These are phyloP conservation scores for Diaporthe ampelina DNA, from an alignment of 2,329 filamentous ascomycete species.

Conservation along the genomic window DNA sequence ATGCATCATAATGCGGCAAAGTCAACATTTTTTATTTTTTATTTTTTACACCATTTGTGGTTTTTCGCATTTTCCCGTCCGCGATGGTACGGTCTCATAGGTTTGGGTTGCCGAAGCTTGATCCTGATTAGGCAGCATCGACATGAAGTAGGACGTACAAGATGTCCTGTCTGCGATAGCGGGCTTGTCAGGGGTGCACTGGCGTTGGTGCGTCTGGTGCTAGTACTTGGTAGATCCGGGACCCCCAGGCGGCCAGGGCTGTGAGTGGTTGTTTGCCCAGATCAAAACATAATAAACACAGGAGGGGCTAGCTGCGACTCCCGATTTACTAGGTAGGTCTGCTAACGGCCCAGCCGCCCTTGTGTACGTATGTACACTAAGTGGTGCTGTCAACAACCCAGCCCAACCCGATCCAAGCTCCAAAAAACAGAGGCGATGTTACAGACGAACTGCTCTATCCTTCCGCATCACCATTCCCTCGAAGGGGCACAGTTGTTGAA, in stretches of 20 bases:
- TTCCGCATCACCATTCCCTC: conserved; percentile 9
- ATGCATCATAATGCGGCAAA: neutral
- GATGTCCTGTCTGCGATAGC: neutral
- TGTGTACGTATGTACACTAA: neutral
- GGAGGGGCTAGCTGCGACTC: conserved; percentile 6
- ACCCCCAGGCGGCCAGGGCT: neutral
- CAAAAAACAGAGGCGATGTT: conserved; percentile 20
- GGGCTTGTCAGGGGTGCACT: conserved; percentile 29
- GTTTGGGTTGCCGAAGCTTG: neutral
- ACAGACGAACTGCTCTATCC: conserved; percentile 14
- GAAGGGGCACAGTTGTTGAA: neutral
- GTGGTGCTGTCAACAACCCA: conserved; percentile 15
- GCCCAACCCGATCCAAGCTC: conserved; percentile 5
- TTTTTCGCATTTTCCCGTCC: neutral
- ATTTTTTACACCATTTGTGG: no score
- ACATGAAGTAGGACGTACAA: neutral
- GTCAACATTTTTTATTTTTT: neutral
- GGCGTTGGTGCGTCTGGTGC: conserved; percentile 15
- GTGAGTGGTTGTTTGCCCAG: conserved; percentile 11
- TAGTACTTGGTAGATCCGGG: neutral
- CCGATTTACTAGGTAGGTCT: neutral
- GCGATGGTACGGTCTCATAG: neutral
- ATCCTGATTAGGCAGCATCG: neutral
- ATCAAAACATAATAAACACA: conserved; percentile 35
- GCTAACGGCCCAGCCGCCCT: no score